These are phyloP conservation scores for Coelastrella sp. DNA, from an alignment of 139 green algal genomes.

Conservation along the genomic window DNA sequence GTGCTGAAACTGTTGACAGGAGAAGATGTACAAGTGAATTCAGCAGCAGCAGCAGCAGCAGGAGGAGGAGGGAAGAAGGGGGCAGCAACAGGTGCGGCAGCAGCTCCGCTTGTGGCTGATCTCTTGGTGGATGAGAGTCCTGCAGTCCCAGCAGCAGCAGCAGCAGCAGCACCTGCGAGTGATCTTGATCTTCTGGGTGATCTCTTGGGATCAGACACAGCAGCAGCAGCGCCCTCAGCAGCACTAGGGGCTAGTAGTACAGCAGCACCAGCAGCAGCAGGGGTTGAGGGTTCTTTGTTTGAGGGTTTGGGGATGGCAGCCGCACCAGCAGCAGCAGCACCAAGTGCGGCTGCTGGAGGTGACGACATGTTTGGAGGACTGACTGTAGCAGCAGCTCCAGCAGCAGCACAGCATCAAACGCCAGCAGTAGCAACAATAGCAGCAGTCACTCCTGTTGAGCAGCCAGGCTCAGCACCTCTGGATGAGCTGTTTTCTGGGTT, in stretches of 20 bases:
- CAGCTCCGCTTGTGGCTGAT: slow-evolving; percentile 11
- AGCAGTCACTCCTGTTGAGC: background rate
- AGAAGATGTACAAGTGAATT: background rate
- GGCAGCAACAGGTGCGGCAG: slow-evolving; percentile 18
- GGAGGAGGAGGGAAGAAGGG: background rate
- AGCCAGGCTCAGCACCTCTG: background rate
- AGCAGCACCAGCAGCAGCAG: too few species aligned
- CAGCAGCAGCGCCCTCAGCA: background rate
- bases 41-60: slow-evolving; percentile 4
- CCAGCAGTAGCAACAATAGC: background rate
- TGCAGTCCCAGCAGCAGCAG: background rate
- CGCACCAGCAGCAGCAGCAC: background rate
- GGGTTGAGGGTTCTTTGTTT: background rate
- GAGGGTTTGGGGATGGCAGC: background rate
- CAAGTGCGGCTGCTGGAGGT: background rate
- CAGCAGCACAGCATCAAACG: background rate
- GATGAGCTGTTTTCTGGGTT: background rate
- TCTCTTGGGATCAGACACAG: background rate
- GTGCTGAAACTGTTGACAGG: slow-evolving; percentile 41
- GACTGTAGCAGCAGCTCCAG: slow-evolving; percentile 1
- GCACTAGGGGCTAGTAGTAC: too few species aligned
- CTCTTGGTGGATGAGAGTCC: background rate
- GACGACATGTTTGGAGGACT: background rate
- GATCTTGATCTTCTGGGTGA: background rate
- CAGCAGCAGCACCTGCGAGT: background rate